Conservation (phyloP, 1,284 basidiomycete genomes). For the Tilletia indica region DNA sequence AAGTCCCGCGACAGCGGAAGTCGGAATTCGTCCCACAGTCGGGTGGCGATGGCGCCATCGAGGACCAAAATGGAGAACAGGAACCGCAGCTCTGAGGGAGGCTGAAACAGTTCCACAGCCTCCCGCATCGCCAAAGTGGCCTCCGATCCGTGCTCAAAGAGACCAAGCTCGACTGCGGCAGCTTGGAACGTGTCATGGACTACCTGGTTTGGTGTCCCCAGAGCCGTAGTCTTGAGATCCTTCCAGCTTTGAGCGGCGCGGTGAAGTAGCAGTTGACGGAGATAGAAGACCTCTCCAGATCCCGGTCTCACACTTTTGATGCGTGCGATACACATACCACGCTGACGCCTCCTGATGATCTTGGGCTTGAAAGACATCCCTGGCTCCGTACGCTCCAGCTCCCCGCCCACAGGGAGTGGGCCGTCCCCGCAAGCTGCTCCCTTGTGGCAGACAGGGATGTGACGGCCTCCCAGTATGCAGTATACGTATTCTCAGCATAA, state of each 20-base stretch:
- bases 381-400: conserved; percentile 3
- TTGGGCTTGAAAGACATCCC: neutral
- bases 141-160: neutral
- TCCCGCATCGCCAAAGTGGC: neutral
- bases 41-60: neutral
- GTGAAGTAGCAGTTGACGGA: neutral
- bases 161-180: neutral
- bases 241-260: neutral
- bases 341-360: neutral
- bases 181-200: neutral
- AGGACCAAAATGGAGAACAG: neutral
- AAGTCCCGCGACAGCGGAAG: neutral
- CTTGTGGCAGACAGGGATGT: neutral
- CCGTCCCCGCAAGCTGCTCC: neutral
- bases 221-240: neutral
- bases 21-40: neutral
- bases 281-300: neutral
- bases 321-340: neutral
- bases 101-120: conserved; percentile 1
- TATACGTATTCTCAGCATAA: neutral
- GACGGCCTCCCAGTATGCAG: neutral
- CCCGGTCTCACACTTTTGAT: neutral
- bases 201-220: neutral
- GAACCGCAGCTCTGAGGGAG: neutral
- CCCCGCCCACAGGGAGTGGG: neutral